Evolutionary conservation across 176 grass and related monocot genomes (phyloP).

Genomic region (Juncus inflexus): DNA sequence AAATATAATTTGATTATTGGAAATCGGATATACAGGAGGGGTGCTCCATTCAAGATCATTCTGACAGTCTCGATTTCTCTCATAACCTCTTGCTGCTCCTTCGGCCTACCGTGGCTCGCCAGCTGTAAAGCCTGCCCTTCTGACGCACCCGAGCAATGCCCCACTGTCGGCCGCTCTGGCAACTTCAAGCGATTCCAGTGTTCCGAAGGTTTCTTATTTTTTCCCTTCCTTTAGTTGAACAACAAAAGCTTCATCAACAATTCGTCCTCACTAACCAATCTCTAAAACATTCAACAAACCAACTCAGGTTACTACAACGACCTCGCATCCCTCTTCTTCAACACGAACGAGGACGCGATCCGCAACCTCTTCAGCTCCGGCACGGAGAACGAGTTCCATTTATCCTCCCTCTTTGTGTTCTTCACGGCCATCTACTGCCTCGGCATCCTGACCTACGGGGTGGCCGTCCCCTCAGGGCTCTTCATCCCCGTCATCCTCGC

Average conservation of each 20-base stretch:
- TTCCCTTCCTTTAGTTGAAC: no score
- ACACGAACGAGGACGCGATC: constrained; percentile 92
- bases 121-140: constrained; percentile 57
- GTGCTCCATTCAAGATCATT: constrained; percentile 83
- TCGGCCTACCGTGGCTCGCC: constrained; percentile 81
- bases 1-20: constrained; percentile 25
- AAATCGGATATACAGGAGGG: constrained; percentile 47
- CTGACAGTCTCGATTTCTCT: constrained; percentile 70
- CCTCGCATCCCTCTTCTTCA: constrained; percentile 92
- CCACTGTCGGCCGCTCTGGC: constrained; percentile 72
- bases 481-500: constrained; percentile 92
- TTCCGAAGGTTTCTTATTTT: not conserved
- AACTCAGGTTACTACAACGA: constrained; percentile 83
- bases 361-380: constrained; percentile 81
- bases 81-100: constrained; percentile 75
- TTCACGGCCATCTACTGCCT: constrained; percentile 68
- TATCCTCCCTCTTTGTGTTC: constrained; percentile 74
- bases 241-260: no score
- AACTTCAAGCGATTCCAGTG: constrained; percentile 95
- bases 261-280: no score
- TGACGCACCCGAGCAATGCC: constrained; percentile 50
- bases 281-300: no score
- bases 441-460: constrained; percentile 73
- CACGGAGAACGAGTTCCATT: constrained; percentile 63
- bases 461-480: constrained; percentile 89